Percentiles rank a stretch among this genome's conserved stretches.
phyloP scores from a whole-genome alignment of 129 eudicot species.

The Apium graveolens region DNA sequence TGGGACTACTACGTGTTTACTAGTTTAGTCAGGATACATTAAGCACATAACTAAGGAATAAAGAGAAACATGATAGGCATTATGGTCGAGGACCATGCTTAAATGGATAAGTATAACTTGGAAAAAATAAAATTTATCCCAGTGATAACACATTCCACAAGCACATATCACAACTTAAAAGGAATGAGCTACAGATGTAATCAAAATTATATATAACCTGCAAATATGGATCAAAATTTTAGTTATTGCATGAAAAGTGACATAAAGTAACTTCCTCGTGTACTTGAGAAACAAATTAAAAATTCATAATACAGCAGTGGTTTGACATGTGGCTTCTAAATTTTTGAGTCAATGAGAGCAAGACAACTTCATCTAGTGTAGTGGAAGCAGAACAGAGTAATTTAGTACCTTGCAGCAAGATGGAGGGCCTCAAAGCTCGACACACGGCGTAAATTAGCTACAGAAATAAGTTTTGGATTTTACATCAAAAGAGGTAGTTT shows the following conservation, averaged over 20 bases:
- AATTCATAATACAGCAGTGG: not conserved
- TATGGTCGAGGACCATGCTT: not conserved
- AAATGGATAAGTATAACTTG: not conserved
- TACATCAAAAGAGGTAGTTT: constrained; percentile 1
- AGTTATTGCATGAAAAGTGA: not conserved
- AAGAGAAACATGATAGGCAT: not conserved
- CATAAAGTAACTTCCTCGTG: not conserved
- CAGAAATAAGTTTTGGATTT: constrained; percentile 12
- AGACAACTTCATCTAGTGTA: not conserved
- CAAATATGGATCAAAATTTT: not conserved
- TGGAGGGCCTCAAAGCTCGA: constrained; percentile 78
- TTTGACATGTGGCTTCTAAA: not conserved
- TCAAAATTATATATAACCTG: not conserved
- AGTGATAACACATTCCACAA: not conserved
- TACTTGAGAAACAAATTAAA: not conserved
- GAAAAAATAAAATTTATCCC: not conserved
- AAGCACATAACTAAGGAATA: not conserved
- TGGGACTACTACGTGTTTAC: not conserved
- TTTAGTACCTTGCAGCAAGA: constrained; percentile 57
- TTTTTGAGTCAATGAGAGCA: not conserved
- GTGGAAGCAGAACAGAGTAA: not conserved
- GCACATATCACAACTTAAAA: not conserved
- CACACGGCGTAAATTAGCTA: constrained; percentile 56
- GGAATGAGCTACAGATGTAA: not conserved
- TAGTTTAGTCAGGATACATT: not conserved